Conservation (phyloP, 805 yeast genomes). For the Maudiozyma pseudohumilis region DNA sequence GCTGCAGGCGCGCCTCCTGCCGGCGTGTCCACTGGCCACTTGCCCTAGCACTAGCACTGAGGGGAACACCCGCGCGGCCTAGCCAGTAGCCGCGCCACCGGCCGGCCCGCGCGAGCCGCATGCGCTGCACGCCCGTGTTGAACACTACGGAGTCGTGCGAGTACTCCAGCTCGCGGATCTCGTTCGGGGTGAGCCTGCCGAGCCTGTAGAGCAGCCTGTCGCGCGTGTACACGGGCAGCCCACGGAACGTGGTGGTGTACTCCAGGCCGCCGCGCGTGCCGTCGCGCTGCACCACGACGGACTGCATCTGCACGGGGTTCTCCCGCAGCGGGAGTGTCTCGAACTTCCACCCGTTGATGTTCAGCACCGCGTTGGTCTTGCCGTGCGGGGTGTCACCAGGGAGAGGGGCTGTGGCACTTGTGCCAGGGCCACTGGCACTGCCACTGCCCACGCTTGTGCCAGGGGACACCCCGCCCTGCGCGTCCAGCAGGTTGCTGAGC, state of each 20-base stretch:
- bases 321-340: constrained; percentile 17
- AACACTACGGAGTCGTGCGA: constrained; percentile 39
- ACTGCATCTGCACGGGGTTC: constrained; percentile 6
- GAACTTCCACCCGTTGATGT: constrained; percentile 28
- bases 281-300: too few species aligned
- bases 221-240: constrained; percentile 36
- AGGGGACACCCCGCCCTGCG: constrained; percentile 4
- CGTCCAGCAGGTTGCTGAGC: constrained; percentile 17
- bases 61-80: constrained; percentile 33
- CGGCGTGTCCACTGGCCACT: too few species aligned
- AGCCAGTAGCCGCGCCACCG: constrained; percentile 44
- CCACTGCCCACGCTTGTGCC: constrained; percentile 5
- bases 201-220: constrained; percentile 22
- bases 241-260: constrained; percentile 27
- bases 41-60: constrained; percentile 24
- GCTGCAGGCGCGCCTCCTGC: constrained; percentile 18
- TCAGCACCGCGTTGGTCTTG: constrained; percentile 8
- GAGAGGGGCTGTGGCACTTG: neutral
- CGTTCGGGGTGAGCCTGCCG: constrained; percentile 26
- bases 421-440: constrained; percentile 1
- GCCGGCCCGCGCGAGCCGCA: constrained; percentile 33
- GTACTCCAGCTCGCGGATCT: constrained; percentile 39
- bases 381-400: neutral
- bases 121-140: constrained; percentile 35
- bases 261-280: too few species aligned